Evolutionary conservation across 106 monocot genomes (phyloP).

Genomic region (Narthecium ossifragum): DNA sequence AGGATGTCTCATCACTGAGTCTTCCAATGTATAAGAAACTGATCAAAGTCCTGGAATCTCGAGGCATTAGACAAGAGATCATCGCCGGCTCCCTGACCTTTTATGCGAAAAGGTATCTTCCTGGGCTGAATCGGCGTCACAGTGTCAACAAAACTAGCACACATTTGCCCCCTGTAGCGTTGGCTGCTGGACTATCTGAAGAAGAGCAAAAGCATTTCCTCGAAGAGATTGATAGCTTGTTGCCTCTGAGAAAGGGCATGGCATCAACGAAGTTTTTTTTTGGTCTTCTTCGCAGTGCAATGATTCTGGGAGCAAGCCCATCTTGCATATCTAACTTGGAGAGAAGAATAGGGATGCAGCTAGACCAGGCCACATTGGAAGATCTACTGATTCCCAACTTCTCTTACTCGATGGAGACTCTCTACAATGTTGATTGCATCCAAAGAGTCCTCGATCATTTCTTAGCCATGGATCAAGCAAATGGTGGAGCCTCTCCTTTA

Average conservation of each 20-base stretch:
- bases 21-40: slow-evolving; percentile 36
- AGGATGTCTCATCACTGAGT: slow-evolving; percentile 34
- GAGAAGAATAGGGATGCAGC: slow-evolving; percentile 40
- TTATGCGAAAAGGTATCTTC: slow-evolving; percentile 31
- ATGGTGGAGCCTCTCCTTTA: slow-evolving; percentile 30
- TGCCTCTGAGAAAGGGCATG: slow-evolving; percentile 28
- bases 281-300: slow-evolving; percentile 43
- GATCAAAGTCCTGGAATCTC: slow-evolving; percentile 29
- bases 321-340: slow-evolving; percentile 38
- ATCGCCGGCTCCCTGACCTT: slow-evolving; percentile 25
- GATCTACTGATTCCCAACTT: slow-evolving; percentile 43
- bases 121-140: slow-evolving; percentile 27
- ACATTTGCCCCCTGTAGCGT: background rate
- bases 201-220: slow-evolving; percentile 33
- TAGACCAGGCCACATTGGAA: slow-evolving; percentile 35
- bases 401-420: slow-evolving; percentile 27
- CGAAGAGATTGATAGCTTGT: slow-evolving; percentile 31
- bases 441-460: slow-evolving; percentile 37
- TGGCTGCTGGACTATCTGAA: slow-evolving; percentile 16
- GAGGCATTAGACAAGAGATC: slow-evolving; percentile 27
- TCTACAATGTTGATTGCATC: slow-evolving; percentile 45
- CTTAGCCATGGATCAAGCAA: slow-evolving; percentile 30
- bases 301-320: slow-evolving; percentile 23
- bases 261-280: slow-evolving; percentile 29
- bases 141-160: background rate